Evolutionary conservation across 1,139 yeast species (phyloP).

Genomic region (Pichia kudriavzevii): DNA sequence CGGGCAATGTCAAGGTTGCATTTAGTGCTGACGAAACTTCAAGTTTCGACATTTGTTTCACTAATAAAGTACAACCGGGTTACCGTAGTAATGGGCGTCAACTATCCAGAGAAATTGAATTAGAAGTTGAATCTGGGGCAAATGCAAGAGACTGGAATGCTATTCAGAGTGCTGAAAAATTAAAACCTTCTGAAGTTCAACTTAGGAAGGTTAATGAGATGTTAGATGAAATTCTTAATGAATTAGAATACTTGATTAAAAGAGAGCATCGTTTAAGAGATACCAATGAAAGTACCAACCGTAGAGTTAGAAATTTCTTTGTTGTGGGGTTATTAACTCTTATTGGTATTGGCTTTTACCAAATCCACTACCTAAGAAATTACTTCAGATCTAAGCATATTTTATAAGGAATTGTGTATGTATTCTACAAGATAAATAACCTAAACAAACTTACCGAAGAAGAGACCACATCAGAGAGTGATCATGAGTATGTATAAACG

Average conservation of each 20-base stretch:
- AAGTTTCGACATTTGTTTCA: conserved; percentile 87
- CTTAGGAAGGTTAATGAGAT: conserved; percentile 77
- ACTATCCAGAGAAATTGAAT: conserved; percentile 60
- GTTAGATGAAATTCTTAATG: conserved; percentile 70
- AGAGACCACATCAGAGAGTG: not conserved
- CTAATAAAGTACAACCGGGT: conserved; percentile 45
- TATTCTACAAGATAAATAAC: not conserved
- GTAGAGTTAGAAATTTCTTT: conserved; percentile 81
- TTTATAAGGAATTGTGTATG: conserved; percentile 37
- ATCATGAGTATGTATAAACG: not conserved
- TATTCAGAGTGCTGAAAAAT: conserved; percentile 83
- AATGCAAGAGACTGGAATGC: conserved; percentile 98
- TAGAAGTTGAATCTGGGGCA: conserved; percentile 92
- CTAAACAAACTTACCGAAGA: too few relatives aligned
- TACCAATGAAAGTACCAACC: conserved; percentile 90
- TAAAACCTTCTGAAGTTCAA: conserved; percentile 88
- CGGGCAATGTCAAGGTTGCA: conserved; percentile 62
- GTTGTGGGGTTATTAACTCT: conserved; percentile 58
- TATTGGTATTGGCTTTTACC: conserved; percentile 83
- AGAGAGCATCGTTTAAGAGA: conserved; percentile 93
- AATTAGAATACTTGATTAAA: conserved; percentile 70
- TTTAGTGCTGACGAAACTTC: conserved; percentile 80
- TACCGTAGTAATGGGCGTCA: conserved; percentile 32
- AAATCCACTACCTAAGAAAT: conserved; percentile 81
- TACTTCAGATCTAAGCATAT: conserved; percentile 94